These are phyloP conservation scores for Malassezia caprae DNA, from an alignment of 1,284 basidiomycete species.

Conservation along the genomic window DNA sequence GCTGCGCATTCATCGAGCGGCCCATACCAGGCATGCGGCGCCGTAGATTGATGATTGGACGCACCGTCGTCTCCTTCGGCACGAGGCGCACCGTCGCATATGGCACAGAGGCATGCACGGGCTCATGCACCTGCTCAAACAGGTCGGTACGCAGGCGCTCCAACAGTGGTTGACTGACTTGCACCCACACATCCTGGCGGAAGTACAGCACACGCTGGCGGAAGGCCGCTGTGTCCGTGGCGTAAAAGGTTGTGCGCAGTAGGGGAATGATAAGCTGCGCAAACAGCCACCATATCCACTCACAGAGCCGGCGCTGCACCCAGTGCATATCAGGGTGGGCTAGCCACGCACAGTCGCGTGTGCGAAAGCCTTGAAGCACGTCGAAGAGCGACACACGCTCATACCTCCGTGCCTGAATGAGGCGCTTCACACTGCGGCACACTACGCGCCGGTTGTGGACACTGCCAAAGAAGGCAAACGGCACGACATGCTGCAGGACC, in stretches of 20 bases:
- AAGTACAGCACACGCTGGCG: conserved; percentile 84
- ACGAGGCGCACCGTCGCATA: conserved; percentile 78
- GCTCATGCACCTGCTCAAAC: conserved; percentile 24
- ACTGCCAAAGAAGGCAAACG: conserved; percentile 68
- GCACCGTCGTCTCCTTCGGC: conserved; percentile 85
- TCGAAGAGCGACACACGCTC: conserved; percentile 74
- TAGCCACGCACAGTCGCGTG: conserved; percentile 73
- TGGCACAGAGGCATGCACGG: conserved; percentile 52
- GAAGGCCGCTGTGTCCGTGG: conserved; percentile 80
- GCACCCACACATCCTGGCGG: conserved; percentile 80
- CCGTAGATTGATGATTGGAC: conserved; percentile 86
- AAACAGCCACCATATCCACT: conserved; percentile 86
- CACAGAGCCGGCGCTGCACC: conserved; percentile 64
- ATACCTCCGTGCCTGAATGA: conserved; percentile 65
- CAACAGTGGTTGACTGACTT: conserved; percentile 68
- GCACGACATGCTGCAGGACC: conserved; percentile 63
- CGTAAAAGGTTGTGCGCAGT: conserved; percentile 81
- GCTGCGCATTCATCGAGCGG: conserved; percentile 72
- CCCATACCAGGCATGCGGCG: conserved; percentile 51
- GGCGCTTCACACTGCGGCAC: conserved; percentile 58
- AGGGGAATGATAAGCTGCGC: conserved; percentile 72
- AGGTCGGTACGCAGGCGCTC: conserved; percentile 57
- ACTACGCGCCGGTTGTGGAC: conserved; percentile 60
- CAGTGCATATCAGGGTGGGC: conserved; percentile 53
- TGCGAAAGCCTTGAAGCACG: conserved; percentile 66